Conservation (phyloP, 1,139 yeast species). For the Scheffersomyces segobiensis region DNA sequence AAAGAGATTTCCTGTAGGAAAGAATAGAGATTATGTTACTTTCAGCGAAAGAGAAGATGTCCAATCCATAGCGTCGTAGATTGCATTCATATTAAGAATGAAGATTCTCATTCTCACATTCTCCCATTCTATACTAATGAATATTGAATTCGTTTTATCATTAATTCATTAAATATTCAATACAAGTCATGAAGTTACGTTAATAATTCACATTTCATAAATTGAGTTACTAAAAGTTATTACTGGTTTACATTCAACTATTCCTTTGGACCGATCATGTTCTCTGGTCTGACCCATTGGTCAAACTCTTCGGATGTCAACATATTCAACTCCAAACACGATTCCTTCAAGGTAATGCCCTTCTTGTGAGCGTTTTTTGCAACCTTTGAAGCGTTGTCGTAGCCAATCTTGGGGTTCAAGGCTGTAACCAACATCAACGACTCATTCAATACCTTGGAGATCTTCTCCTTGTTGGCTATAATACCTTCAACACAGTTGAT, state of each 20-base stretch:
- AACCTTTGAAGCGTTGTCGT: constrained; percentile 22
- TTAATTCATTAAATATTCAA: too few species aligned
- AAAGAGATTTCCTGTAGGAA: constrained; percentile 39
- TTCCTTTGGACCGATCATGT: constrained; percentile 21
- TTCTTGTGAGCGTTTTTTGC: constrained; percentile 25
- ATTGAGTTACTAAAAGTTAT: not conserved
- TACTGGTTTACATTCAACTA: not conserved
- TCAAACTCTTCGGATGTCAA: constrained; percentile 18
- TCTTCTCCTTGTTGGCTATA: constrained; percentile 18
- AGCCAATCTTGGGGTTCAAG: constrained; percentile 22
- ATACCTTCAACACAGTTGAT: constrained; percentile 21
- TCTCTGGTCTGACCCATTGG: constrained; percentile 22
- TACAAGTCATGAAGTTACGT: not conserved
- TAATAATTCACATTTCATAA: not conserved
- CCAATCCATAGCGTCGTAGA: constrained; percentile 2
- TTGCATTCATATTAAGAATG: not conserved
- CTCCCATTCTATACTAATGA: not conserved
- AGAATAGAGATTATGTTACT: constrained; percentile 25
- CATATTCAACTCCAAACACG: constrained; percentile 19
- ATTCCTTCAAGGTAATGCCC: constrained; percentile 22
- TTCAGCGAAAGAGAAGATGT: constrained; percentile 30
- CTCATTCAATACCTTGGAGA: constrained; percentile 19
- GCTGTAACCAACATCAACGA: constrained; percentile 24
- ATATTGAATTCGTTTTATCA: not conserved
- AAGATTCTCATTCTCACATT: not conserved